phyloP scores from a whole-genome alignment of 306 rosid species.

The Cicer bijugum region DNA sequence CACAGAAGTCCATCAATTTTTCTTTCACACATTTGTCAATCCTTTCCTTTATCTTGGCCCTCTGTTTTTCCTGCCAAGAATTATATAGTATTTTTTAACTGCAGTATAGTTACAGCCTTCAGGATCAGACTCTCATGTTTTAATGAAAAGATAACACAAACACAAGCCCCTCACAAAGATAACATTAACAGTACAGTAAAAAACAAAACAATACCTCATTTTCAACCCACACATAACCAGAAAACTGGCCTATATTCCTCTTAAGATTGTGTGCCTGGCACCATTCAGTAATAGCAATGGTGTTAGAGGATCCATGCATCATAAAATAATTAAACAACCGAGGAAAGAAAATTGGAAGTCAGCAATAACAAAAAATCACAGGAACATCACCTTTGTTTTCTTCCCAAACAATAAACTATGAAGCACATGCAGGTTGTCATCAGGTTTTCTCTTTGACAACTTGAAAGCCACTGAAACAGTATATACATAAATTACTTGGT shows the following conservation, averaged over 20 bases:
- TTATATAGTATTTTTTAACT: conserved; percentile 17
- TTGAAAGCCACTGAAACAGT: conserved; percentile 90
- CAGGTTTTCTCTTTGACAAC: conserved; percentile 89
- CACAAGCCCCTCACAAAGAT: not conserved
- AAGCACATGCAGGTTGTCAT: conserved; percentile 83
- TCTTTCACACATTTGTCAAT: conserved; percentile 92
- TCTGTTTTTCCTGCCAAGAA: conserved; percentile 73
- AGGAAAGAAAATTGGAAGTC: not conserved
- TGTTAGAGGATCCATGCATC: conserved; percentile 10
- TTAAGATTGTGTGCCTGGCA: conserved; percentile 65
- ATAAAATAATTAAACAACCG: not conserved
- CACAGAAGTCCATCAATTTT: conserved; percentile 85
- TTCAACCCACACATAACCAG: conserved; percentile 52
- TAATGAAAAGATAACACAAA: conserved; percentile 20
- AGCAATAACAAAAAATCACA: not conserved
- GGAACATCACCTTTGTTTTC: conserved; percentile 71
- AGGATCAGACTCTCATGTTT: not conserved
- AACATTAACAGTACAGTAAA: not conserved
- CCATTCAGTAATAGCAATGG: conserved; percentile 28
- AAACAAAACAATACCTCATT: conserved; percentile 47
- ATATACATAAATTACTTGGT: conserved; percentile 43
- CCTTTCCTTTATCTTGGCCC: conserved; percentile 81
- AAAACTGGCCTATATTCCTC: conserved; percentile 55
- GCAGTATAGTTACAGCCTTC: conserved; percentile 9
- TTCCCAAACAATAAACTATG: conserved; percentile 85